A percentile compares a stretch with the other conserved stretches of the same genome.
These are phyloP conservation scores for Alopecurus myosuroides DNA, from an alignment of 176 grass and related monocot genomes.

Conservation along the genomic window DNA sequence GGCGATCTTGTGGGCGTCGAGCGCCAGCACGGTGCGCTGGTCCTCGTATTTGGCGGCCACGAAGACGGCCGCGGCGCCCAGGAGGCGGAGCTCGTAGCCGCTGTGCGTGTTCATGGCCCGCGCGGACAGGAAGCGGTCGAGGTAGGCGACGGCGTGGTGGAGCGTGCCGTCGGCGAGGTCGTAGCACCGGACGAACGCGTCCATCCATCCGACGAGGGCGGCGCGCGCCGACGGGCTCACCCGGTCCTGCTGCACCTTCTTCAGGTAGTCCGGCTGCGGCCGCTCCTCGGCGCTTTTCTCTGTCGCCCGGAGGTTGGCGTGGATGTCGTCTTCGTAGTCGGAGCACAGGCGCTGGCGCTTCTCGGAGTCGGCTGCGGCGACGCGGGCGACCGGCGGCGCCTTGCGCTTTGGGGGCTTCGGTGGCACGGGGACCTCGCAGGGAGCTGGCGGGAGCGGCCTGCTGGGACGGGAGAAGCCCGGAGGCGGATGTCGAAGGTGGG, in stretches of 20 bases:
- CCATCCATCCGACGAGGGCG: constrained; percentile 1
- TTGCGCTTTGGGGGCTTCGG: not conserved
- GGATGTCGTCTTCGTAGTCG: not conserved
- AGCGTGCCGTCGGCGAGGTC: not conserved
- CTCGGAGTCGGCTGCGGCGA: not conserved
- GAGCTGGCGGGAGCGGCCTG: too few relatives aligned
- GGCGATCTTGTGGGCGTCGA: not conserved
- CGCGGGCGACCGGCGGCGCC: not conserved
- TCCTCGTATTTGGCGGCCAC: constrained; percentile 15
- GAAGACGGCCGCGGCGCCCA: not conserved
- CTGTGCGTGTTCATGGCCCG: accelerated
- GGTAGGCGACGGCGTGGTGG: constrained; percentile 25
- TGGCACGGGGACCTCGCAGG: not conserved
- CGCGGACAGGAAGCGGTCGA: constrained; percentile 5
- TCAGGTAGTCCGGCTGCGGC: not conserved
- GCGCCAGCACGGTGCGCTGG: not conserved
- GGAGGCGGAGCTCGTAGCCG: not conserved
- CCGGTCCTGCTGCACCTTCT: not conserved
- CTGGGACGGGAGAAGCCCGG: not conserved
- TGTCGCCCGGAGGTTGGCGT: not conserved
- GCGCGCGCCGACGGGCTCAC: not conserved
- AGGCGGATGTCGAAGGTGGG: not conserved
- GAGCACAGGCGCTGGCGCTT: not conserved
- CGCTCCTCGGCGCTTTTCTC: not conserved
- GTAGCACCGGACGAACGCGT: not conserved